Evolutionary conservation across 805 yeast genomes (phyloP).

Genomic region (Candida bentonensis): DNA sequence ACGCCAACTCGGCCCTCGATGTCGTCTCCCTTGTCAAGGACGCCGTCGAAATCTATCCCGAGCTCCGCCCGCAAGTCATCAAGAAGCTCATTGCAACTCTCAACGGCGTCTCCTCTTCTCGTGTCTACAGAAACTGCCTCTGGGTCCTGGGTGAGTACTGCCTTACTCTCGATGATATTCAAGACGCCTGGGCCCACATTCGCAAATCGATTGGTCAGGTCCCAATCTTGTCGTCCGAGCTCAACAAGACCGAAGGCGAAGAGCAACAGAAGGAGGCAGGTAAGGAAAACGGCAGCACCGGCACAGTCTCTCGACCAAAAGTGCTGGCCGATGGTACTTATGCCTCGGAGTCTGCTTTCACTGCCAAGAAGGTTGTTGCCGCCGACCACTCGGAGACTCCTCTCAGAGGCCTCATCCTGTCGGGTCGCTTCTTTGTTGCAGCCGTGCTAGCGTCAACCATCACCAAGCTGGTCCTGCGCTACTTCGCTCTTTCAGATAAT

Average conservation of each 20-base stretch:
- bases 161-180: slow-evolving; percentile 53
- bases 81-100: slow-evolving; percentile 47
- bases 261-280: slow-evolving; percentile 23
- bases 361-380: slow-evolving; percentile 27
- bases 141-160: slow-evolving; percentile 96
- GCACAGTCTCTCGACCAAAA: slow-evolving; percentile 38
- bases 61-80: slow-evolving; percentile 52
- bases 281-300: slow-evolving; percentile 17
- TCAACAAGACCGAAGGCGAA: slow-evolving; percentile 27
- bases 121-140: slow-evolving; percentile 82
- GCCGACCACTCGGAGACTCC: slow-evolving; percentile 39
- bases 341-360: slow-evolving; percentile 82
- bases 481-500: slow-evolving; percentile 41
- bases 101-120: slow-evolving; percentile 64
- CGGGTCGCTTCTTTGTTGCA: slow-evolving; percentile 84
- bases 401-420: slow-evolving; percentile 64
- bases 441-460: slow-evolving; percentile 79
- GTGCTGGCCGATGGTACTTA: slow-evolving; percentile 98
- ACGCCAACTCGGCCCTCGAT: slow-evolving; percentile 75
- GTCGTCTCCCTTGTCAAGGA: slow-evolving; percentile 87
- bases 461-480: slow-evolving; percentile 73
- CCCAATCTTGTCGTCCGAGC: slow-evolving; percentile 71
- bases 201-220: slow-evolving; percentile 78
- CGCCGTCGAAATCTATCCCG: slow-evolving; percentile 84
- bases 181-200: slow-evolving; percentile 75